These are phyloP conservation scores for Lodderomyces jiufengensis DNA, from an alignment of 1,139 yeast species.

Conservation along the genomic window DNA sequence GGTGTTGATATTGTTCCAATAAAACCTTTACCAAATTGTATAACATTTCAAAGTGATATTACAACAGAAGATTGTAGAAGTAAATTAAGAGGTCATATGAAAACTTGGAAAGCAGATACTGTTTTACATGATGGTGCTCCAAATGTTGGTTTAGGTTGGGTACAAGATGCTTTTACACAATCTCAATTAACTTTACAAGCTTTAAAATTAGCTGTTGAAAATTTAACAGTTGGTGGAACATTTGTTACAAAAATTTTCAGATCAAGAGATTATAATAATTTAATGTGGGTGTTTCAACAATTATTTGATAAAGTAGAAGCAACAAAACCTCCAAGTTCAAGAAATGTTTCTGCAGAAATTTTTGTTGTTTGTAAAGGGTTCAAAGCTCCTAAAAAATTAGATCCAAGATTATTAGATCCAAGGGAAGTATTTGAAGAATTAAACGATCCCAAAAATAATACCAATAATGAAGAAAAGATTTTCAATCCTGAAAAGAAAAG, in stretches of 20 bases:
- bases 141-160: slow-evolving; percentile 98
- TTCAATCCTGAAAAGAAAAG: slow-evolving; percentile 90
- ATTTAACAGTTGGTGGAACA: slow-evolving; percentile 88
- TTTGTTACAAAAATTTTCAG: slow-evolving; percentile 95
- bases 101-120: slow-evolving; percentile 98
- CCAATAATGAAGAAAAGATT: slow-evolving; percentile 87
- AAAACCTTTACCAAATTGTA: slow-evolving; percentile 88
- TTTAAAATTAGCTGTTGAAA: slow-evolving; percentile 90
- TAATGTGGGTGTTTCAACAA: slow-evolving; percentile 97
- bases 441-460: slow-evolving; percentile 53
- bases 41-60: slow-evolving; percentile 93
- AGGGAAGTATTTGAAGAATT: slow-evolving; percentile 92
- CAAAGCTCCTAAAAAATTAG: slow-evolving; percentile 93
- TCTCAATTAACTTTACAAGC: slow-evolving; percentile 94
- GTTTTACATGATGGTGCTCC: slow-evolving; percentile 99
- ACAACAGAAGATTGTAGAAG: slow-evolving; percentile 98
- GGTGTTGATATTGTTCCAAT: slow-evolving; percentile 99
- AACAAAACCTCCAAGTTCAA: slow-evolving; percentile 96
- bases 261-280: slow-evolving; percentile 94
- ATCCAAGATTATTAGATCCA: slow-evolving; percentile 89
- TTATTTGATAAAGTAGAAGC: slow-evolving; percentile 96
- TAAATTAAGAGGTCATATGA: slow-evolving; percentile 89
- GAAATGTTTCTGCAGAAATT: slow-evolving; percentile 98
- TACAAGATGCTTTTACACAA: slow-evolving; percentile 98
- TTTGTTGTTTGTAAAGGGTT: slow-evolving; percentile 95